A percentile compares a stretch with the other conserved stretches of the same genome.
phyloP scores from a whole-genome alignment of 139 green algal genomes.

The Picochlorum costavermella region DNA sequence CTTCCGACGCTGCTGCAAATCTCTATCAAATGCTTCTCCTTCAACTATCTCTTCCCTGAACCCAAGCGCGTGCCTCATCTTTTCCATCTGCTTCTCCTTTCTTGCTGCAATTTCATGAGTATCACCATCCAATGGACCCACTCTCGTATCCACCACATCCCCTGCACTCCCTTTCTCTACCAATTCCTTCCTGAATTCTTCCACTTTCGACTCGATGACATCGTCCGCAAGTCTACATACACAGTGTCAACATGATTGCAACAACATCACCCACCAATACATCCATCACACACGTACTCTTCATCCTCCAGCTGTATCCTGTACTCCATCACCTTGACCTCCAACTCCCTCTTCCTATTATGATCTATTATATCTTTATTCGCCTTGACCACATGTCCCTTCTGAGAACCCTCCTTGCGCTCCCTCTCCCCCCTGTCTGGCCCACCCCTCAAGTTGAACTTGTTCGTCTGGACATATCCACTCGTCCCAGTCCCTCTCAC shows the following conservation, averaged over 20 bases:
- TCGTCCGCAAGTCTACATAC: constrained; percentile 36
- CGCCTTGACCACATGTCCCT: constrained; percentile 37
- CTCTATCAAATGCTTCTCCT: constrained; percentile 85
- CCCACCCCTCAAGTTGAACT: constrained; percentile 73
- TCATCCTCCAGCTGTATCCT: constrained; percentile 74
- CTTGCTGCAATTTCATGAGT: constrained; percentile 71
- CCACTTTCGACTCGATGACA: constrained; percentile 46
- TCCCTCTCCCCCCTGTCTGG: constrained; percentile 4
- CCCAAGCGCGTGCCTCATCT: constrained; percentile 53
- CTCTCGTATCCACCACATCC: not conserved
- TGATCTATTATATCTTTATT: constrained; percentile 88
- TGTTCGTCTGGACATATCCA: constrained; percentile 91
- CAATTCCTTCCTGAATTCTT: not conserved
- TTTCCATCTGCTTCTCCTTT: constrained; percentile 79
- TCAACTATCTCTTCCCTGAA: constrained; percentile 56
- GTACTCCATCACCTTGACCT: constrained; percentile 78
- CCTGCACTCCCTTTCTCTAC: constrained; percentile 26
- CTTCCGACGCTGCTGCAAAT: constrained; percentile 60
- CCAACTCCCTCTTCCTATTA: constrained; percentile 85
- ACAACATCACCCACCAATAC: constrained; percentile 27
- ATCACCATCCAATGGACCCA: constrained; percentile 33
- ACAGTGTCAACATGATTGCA: not conserved
- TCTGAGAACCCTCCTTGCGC: constrained; percentile 3
- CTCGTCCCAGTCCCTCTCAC: constrained; percentile 82
- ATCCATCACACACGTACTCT: constrained; percentile 12